Conservation (phyloP, 2,329 filamentous ascomycete genomes). For the Cadophora sp. region DNA sequence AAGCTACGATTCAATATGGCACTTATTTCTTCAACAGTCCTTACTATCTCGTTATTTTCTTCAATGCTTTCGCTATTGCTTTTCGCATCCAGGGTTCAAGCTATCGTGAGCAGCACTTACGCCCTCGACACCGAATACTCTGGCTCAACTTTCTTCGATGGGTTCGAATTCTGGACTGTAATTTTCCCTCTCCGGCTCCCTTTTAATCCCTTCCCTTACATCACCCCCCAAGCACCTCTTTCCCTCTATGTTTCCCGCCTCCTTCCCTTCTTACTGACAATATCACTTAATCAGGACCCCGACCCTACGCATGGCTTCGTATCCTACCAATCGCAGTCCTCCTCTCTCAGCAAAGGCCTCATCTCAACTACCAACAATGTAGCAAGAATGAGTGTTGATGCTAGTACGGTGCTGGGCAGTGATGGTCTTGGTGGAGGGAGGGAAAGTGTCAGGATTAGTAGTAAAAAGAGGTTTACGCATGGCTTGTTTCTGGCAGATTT, state of each 20-base stretch:
- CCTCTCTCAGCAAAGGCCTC: constrained; percentile 49
- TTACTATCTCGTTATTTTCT: neutral
- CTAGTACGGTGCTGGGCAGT: constrained; percentile 50
- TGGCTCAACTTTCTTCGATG: constrained; percentile 48
- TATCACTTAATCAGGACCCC: constrained; percentile 32
- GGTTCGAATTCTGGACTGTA: constrained; percentile 65
- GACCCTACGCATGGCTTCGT: constrained; percentile 76
- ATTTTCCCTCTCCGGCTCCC: constrained; percentile 40
- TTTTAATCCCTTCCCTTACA: neutral
- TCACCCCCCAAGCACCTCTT: neutral
- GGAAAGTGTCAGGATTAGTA: constrained; percentile 71
- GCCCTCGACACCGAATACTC: constrained; percentile 31
- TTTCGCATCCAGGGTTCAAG: neutral
- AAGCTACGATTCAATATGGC: neutral
- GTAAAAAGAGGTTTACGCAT: constrained; percentile 65
- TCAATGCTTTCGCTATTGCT: too few species aligned
- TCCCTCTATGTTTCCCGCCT: neutral
- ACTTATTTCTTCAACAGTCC: neutral
- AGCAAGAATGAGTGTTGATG: constrained; percentile 70
- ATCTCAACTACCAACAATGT: constrained; percentile 44
- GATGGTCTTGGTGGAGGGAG: constrained; percentile 54
- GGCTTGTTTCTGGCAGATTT: constrained; percentile 76
- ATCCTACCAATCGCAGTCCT: constrained; percentile 49
- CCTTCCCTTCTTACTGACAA: neutral
- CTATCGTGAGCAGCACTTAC: constrained; percentile 21